Evolutionary conservation across 495 filamentous ascomycete species (phyloP).

Genomic region (Talaromyces liani): DNA sequence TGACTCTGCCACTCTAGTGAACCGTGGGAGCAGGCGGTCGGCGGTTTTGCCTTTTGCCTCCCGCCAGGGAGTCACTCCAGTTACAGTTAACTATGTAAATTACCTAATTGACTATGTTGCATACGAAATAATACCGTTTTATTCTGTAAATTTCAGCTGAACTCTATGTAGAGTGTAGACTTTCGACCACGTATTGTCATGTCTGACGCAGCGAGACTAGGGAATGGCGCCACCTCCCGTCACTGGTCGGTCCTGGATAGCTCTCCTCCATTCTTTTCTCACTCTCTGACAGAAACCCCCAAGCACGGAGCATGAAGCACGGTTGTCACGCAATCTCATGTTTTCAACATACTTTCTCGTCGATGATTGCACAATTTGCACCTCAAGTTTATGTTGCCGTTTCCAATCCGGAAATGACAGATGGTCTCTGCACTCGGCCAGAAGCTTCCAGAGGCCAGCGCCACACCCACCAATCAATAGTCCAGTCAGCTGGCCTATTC

Average conservation of each 20-base stretch:
- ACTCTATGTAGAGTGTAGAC: not conserved
- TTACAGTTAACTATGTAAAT: not conserved
- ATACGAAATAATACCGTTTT: not conserved
- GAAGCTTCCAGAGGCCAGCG: not conserved
- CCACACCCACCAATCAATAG: not conserved
- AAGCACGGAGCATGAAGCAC: not conserved
- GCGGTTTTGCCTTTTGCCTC: not conserved
- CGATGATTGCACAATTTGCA: not conserved
- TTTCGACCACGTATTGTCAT: not conserved
- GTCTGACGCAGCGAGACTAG: not conserved
- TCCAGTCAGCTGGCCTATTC: not conserved
- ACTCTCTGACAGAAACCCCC: not conserved
- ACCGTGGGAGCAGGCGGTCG: not conserved
- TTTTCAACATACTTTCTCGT: not conserved
- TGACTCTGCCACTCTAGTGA: not conserved
- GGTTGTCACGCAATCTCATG: not conserved
- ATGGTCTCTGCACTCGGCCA: not conserved
- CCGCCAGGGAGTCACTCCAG: not conserved
- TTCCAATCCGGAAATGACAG: not conserved
- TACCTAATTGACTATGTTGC: not conserved
- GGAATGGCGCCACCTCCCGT: slow-evolving; percentile 4
- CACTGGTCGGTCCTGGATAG: not conserved
- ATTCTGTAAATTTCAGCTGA: not conserved
- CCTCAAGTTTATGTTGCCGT: not conserved
- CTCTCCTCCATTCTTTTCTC: not conserved